Evolutionary conservation across 306 rosid genomes (phyloP).

Genomic region (Fragaria vesca): DNA sequence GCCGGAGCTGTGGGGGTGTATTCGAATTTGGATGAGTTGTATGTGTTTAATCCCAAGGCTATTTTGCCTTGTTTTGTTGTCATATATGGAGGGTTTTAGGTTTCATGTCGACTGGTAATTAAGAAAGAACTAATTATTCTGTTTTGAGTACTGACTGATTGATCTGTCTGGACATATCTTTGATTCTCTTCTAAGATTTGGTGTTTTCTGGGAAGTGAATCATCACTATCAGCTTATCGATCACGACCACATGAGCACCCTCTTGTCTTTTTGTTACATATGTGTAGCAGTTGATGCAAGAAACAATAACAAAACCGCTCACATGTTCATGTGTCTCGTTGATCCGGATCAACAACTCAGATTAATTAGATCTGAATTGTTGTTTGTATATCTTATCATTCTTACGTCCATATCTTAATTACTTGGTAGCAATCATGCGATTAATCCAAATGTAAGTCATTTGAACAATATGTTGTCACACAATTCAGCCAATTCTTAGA

Average conservation of each 20-base stretch:
- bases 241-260: background rate
- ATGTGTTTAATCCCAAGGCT: constrained; percentile 70
- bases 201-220: background rate
- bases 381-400: background rate
- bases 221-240: background rate
- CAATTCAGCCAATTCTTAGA: too few relatives aligned
- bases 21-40: constrained; percentile 90
- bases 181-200: background rate
- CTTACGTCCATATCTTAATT: background rate
- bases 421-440: too few relatives aligned
- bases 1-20: constrained; percentile 74
- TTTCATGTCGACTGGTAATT: constrained; percentile 3
- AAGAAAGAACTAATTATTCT: constrained; percentile 1
- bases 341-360: background rate
- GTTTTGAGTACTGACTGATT: background rate
- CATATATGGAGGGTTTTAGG: constrained; percentile 68
- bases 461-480: too few relatives aligned
- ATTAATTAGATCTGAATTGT: background rate
- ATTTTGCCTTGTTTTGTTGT: constrained; percentile 99
- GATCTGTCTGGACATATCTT: background rate
- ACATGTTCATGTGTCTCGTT: background rate
- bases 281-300: background rate
- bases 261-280: background rate
- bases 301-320: background rate
- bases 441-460: too few relatives aligned